Evolutionary conservation across 106 monocot species (phyloP), one percentile per base, ranked within the genome.

Genomic region (Allium sativum): DNA sequence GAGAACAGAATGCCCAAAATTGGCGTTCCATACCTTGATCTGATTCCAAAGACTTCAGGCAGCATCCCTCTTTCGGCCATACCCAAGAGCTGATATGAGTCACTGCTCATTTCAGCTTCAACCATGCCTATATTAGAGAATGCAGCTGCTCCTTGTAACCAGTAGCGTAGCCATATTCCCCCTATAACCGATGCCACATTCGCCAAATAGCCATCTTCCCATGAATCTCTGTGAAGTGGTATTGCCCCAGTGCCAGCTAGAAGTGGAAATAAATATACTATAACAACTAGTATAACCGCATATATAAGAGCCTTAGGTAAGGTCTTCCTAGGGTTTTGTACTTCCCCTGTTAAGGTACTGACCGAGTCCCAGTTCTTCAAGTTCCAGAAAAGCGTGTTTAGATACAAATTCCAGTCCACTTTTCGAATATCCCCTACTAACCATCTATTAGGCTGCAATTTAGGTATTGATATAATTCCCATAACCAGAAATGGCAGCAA

Each of bases 1-100:
- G 78, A 78, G 68, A 78, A 78, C 20, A 78, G 18, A 48, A 78
- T 78, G 1, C 73, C 78, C 3, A 64, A 17, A 4, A 73, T 41
- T 3, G 78, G 78, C 15, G 78, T 78, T 9, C 78, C 78, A n/a
- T 78, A 46, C 1, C 55, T 47, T 4, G 78, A 78, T 21, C 78
- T 45, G 18, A 40, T 69, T 42, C 63, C 47, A 21, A 78, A 78
- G 22, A 78, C 42, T 45, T 67, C 68, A 7, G 78, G 78, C 10
- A 78, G 72, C 78, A 78, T 78, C 14, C 78, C 78, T 19, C 73
- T 47, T 58, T 78, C 73, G 11, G 78, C 78, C 78, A 78, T 78
- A 12, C 78, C 78, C 9, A 78, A 51, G 10, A 78, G 68, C 50
- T 73, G 78, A 59, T 68, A 78, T 5, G 78, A 78, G n/a, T 73